Percentiles rank a stretch among this genome's conserved stretches.
These are phyloP conservation scores for Iris macrosiphon DNA, from an alignment of 106 monocot species.

Conservation along the genomic window DNA sequence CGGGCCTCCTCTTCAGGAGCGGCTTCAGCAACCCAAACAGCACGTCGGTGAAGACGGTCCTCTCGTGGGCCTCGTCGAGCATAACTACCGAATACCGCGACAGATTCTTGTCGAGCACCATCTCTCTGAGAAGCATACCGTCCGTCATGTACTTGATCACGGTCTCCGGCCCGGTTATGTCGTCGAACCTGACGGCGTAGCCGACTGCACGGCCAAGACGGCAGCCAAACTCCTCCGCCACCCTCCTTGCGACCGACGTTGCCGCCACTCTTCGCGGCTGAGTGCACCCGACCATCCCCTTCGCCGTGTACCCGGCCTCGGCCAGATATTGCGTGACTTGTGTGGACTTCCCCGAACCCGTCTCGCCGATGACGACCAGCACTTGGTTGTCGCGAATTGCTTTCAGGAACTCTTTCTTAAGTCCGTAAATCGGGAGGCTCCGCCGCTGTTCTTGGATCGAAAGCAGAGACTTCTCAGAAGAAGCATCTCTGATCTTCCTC, in stretches of 20 bases:
- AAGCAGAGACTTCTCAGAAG: constrained; percentile 83
- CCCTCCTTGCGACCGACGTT: constrained; percentile 95
- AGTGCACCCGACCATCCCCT: constrained; percentile 92
- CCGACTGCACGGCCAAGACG: constrained; percentile 88
- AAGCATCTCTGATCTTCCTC: constrained; percentile 97
- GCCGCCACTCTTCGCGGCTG: constrained; percentile 95
- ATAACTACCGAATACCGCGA: constrained; percentile 92
- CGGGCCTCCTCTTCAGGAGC: constrained; percentile 66
- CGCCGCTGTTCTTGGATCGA: constrained; percentile 93
- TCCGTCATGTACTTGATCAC: constrained; percentile 98
- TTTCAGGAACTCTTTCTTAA: constrained; percentile 91
- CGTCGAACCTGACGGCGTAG: constrained; percentile 95
- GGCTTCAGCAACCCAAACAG: constrained; percentile 92
- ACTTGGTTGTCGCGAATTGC: constrained; percentile 93
- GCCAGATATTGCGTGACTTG: constrained; percentile 95
- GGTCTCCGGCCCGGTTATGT: constrained; percentile 88
- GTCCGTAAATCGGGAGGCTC: constrained; percentile 85
- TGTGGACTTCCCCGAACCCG: constrained; percentile 93
- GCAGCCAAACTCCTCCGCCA: constrained; percentile 98
- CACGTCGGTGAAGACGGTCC: constrained; percentile 89
- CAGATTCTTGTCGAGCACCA: constrained; percentile 80
- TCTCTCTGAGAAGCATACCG: constrained; percentile 91
- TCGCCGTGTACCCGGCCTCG: constrained; percentile 88
- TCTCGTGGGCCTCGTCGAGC: constrained; percentile 99
- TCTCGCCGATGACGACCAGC: constrained; percentile 90